Base-by-base conservation (phyloP, 2,329 filamentous ascomycete species). In the Fusarium falciforme region DNA sequence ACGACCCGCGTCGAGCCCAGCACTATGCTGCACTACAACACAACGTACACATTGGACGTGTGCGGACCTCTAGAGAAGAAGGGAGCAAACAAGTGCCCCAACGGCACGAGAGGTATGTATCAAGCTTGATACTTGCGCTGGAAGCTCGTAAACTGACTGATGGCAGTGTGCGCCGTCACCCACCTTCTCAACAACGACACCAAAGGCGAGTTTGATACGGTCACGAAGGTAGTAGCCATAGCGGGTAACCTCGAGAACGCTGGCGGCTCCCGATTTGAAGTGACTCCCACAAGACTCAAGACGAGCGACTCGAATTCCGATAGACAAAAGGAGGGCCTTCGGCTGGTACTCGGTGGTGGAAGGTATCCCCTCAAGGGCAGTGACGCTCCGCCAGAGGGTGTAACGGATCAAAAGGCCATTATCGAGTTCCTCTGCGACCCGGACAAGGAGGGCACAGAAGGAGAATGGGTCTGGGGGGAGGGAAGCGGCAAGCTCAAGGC, bases 401-500 rank as follows among this genome's bases (percentile, higher is more conserved):
- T 87, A 64, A 84, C 84, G 31, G 85, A 89, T 68, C 93, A 97
- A 82, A 91, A 90, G 78, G 94, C 95, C 5, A 88, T 97, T 11
- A 89, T 98, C 63, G 93, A 97, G 78, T 95, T 98, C 76, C 81
- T 95, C 22, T 99, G 96, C 83, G 93, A 97, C 79, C 85, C 84
- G 33, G 87, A 92, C 2, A 88, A 89, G 75, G 91, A 91, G 10
- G 95, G 95, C 1, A 88, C 92, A 8, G 95, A 98, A 84, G 90
- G 89, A 74, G 90, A 93, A 77, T 89, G 88, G 80, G 85, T 88
- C 52, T 81, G 86, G 4, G 85, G 89, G 71, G 89, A 92, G 67
- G 84, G 89, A 74, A 89, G 90, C 73, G 85, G 86, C 54, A 75
- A 77, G 59, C 66, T 75, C 16, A 70, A 67, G 29, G 55, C 77